A percentile compares a stretch with the other conserved stretches of the same genome.
phyloP scores from a whole-genome alignment of 176 grass and related monocot species.

The Raddia distichophylla region DNA sequence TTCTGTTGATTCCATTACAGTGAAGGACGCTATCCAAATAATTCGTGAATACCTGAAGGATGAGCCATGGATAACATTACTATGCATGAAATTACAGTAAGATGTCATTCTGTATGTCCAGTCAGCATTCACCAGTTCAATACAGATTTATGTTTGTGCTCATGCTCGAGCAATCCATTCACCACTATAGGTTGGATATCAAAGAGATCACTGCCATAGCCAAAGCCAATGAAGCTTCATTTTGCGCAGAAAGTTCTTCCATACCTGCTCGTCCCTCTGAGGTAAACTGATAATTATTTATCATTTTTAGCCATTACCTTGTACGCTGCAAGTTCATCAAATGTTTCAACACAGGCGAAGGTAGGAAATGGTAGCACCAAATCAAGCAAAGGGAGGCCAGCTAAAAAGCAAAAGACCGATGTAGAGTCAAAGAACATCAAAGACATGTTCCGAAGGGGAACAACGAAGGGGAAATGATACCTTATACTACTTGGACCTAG shows the following conservation, averaged over 20 bases:
- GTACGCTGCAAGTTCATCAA: slow-evolving; percentile 30
- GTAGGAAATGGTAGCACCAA: slow-evolving; percentile 39
- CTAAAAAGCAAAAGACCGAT: slow-evolving; percentile 71
- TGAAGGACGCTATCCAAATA: slow-evolving; percentile 78
- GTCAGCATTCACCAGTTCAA: slow-evolving; percentile 17
- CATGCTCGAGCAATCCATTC: slow-evolving; percentile 19
- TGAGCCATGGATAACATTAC: slow-evolving; percentile 70
- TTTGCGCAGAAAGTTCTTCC: slow-evolving; percentile 48
- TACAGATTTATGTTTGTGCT: slow-evolving; percentile 14
- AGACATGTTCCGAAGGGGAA: slow-evolving; percentile 87
- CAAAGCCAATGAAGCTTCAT: slow-evolving; percentile 42
- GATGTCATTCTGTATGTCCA: slow-evolving; percentile 20
- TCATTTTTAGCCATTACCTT: background rate
- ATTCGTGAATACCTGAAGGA: slow-evolving; percentile 86
- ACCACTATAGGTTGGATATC: slow-evolving; percentile 60
- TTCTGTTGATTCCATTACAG: slow-evolving; percentile 44
- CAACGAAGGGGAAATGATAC: slow-evolving; percentile 55
- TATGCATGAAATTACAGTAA: slow-evolving; percentile 80
- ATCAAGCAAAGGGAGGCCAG: slow-evolving; percentile 62
- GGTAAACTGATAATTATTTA: slow-evolving; percentile 33
- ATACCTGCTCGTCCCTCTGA: slow-evolving; percentile 45
- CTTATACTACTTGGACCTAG: background rate
- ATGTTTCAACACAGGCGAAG: slow-evolving; percentile 40
- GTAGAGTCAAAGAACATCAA: slow-evolving; percentile 83
- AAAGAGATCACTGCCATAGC: slow-evolving; percentile 46